These are phyloP conservation scores for Trichoderma parareesei DNA, from an alignment of 495 filamentous ascomycete species.

Conservation along the genomic window DNA sequence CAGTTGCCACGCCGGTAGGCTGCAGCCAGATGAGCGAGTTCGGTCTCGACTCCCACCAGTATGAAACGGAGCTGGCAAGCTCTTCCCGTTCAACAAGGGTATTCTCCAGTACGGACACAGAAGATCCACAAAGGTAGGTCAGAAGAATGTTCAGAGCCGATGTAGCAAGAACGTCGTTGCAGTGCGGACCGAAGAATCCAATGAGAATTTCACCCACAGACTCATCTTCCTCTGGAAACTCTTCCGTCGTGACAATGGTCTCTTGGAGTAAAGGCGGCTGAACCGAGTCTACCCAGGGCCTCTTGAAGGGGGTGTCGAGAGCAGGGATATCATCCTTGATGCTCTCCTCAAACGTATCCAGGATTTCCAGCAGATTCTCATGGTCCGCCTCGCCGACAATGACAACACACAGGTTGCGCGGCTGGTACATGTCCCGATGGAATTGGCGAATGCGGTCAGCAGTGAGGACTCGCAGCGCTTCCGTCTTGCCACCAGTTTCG, in stretches of 20 bases:
- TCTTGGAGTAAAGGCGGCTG: constrained; percentile 61
- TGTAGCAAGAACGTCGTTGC: constrained; percentile 51
- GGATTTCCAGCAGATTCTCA: constrained; percentile 62
- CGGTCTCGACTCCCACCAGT: constrained; percentile 67
- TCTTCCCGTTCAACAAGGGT: constrained; percentile 89
- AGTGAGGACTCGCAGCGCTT: constrained; percentile 74
- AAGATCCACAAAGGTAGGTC: constrained; percentile 83
- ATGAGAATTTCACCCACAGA: constrained; percentile 78
- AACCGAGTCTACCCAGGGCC: constrained; percentile 83
- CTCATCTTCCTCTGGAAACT: constrained; percentile 97
- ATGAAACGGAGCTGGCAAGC: constrained; percentile 73
- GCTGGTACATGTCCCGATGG: constrained; percentile 96
- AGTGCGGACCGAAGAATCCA: constrained; percentile 76
- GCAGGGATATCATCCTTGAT: constrained; percentile 74
- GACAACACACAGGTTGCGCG: constrained; percentile 86
- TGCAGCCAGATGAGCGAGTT: constrained; percentile 75
- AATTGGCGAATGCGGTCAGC: constrained; percentile 85
- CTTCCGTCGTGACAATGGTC: constrained; percentile 64
- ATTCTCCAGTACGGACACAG: constrained; percentile 86
- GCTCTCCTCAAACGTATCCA: constrained; percentile 82
- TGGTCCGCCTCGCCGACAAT: constrained; percentile 88
- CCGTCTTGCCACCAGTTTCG: constrained; percentile 96
- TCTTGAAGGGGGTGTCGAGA: constrained; percentile 64
- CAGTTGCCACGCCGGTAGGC: constrained; percentile 76
- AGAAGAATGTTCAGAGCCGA: constrained; percentile 69